These are phyloP conservation scores for Termitomyces sp. DNA, from an alignment of 768 basidiomycete species.

Conservation along the genomic window DNA sequence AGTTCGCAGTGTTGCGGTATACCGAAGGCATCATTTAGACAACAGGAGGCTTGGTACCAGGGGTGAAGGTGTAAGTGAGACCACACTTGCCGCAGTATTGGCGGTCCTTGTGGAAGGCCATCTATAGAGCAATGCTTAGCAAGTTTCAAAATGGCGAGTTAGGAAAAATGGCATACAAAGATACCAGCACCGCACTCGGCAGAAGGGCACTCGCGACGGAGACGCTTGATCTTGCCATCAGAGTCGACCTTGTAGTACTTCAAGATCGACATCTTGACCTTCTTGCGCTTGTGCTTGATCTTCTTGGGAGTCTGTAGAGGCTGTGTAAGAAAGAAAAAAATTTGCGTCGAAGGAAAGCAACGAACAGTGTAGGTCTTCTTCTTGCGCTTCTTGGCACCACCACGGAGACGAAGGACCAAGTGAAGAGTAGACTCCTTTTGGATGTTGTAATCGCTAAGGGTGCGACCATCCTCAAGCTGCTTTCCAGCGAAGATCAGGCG, in stretches of 20 bases:
- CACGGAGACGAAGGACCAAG: conserved; percentile 94
- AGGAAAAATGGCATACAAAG: conserved; percentile 56
- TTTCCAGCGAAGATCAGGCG: conserved; percentile 99
- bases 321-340: background rate
- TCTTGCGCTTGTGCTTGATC: conserved; percentile 99
- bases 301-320: conserved; percentile 86
- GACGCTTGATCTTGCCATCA: conserved; percentile 99
- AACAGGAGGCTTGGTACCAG: conserved; percentile 75
- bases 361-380: conserved; percentile 98
- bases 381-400: conserved; percentile 99
- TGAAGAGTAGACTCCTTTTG: conserved; percentile 99
- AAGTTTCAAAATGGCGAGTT: conserved; percentile 1
- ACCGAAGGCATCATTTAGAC: conserved; percentile 36
- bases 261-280: conserved; percentile 99
- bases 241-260: conserved; percentile 99
- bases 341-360: conserved; percentile 6
- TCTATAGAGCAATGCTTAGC: conserved; percentile 44
- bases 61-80: conserved; percentile 80
- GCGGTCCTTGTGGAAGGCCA: conserved; percentile 98
- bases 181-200: conserved; percentile 84
- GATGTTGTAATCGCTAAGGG: conserved; percentile 93
- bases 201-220: conserved; percentile 92
- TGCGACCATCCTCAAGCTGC: conserved; percentile 98
- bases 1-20: background rate
- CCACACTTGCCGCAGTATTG: conserved; percentile 98